Percentiles rank a stretch among this genome's conserved stretches.
phyloP scores from a whole-genome alignment of 495 filamentous ascomycete genomes.

The Collariella sp. region DNA sequence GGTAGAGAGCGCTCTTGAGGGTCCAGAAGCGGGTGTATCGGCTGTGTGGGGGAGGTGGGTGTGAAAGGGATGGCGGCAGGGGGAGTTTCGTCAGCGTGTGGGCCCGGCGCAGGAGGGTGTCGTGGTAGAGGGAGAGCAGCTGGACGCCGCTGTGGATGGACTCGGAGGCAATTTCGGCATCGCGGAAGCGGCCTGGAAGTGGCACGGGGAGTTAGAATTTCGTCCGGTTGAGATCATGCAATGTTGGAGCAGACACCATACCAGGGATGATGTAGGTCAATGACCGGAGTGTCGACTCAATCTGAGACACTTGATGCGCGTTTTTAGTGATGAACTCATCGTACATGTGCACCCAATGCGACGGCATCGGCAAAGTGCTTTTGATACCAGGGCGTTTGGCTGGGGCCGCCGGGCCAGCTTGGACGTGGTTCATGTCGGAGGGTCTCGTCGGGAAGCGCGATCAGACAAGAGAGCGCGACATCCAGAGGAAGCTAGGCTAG shows the following conservation, averaged over 20 bases:
- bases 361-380: constrained; percentile 42
- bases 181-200: constrained; percentile 72
- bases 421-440: constrained; percentile 6
- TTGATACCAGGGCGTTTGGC: not conserved
- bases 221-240: too few species aligned
- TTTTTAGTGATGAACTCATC: constrained; percentile 92
- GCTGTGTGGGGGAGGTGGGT: constrained; percentile 62
- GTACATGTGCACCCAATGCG: constrained; percentile 73
- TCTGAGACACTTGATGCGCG: constrained; percentile 78
- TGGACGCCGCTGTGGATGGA: constrained; percentile 82
- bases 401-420: not conserved
- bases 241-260: constrained; percentile 32
- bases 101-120: constrained; percentile 70
- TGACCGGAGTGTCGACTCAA: constrained; percentile 84
- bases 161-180: constrained; percentile 90
- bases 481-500: not conserved
- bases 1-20: constrained; percentile 62
- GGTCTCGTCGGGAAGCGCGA: constrained; percentile 8
- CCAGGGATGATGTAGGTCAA: constrained; percentile 93
- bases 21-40: constrained; percentile 91
- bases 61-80: constrained; percentile 30
- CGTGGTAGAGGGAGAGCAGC: constrained; percentile 88
- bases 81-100: constrained; percentile 39
- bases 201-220: not conserved
- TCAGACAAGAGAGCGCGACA: not conserved